Base-by-base conservation (phyloP, 176 grass and related monocot genomes). In the Thalia dealbata region DNA sequence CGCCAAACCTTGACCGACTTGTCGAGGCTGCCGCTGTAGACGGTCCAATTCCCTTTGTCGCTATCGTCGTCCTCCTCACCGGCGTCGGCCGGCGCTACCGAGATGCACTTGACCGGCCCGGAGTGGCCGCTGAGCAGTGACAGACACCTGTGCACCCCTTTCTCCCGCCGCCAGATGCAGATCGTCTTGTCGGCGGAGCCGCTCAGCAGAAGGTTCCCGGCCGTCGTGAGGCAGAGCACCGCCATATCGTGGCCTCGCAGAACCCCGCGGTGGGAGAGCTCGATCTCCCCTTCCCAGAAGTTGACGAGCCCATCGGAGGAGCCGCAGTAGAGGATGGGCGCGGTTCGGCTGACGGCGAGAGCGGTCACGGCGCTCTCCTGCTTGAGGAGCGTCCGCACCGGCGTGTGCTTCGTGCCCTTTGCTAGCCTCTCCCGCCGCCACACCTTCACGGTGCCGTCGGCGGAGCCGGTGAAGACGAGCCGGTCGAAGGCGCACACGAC, bases 381-480 rank as follows among this genome's bases (percentile, higher is more conserved):
- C 70, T 72, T 72, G 14, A 72, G 70, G 14, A 72, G 70, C 48
- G 70, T 72, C 13, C 52, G 46, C 44, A 72, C 70, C 0, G 50
- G 13, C 1, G 70, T 29, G 48, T 72, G 70, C 43, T 72, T 72
- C 45, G 70, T 52, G 25, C 15, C 18, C 70, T 72, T 72, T 13
- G 6, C 25, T 1, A 23, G 29, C 27, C 42, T 16, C 52, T 74
- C 71, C 18, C 27, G 71, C 21, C 71, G 71, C 71, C 71, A 74
- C 28, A 74, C 52, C 71, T 74, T 74, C 14, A 74, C 71, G 71
- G 71, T 74, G 51, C 71, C 71, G 30, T 74, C 71, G 27, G 71
- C 71, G 28, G 71, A 74, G 28, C 48, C 71, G 51, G 71, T 59
- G 52, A 74, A 74, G 51, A 74, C 71, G 2, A 74, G 18, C 28